Evolutionary conservation across 495 filamentous ascomycete genomes (phyloP).

Genomic region (Trichocladium uniseriatum): DNA sequence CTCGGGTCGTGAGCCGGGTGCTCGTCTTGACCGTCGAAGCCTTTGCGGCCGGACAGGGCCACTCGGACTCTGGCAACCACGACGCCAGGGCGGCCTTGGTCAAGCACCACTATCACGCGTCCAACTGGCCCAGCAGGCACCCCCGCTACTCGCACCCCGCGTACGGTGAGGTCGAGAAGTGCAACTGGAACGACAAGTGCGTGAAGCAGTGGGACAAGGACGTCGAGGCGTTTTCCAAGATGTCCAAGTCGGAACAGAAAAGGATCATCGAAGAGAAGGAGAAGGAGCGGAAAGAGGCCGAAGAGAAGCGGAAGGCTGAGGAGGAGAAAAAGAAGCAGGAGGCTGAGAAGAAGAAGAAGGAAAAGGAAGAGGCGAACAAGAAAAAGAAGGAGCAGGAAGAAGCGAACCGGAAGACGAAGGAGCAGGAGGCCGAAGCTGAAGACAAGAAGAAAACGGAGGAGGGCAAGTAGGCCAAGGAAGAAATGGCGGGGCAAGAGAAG

Average conservation of each 20-base stretch:
- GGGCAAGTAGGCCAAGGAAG: slow-evolving; percentile 7
- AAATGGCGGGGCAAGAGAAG: slow-evolving; percentile 12
- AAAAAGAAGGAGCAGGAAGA: slow-evolving; percentile 11
- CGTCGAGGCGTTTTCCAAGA: slow-evolving; percentile 38
- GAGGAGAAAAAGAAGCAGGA: slow-evolving; percentile 22
- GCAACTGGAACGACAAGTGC: slow-evolving; percentile 54
- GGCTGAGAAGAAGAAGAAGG: slow-evolving; percentile 16
- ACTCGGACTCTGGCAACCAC: slow-evolving; percentile 56
- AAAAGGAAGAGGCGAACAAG: slow-evolving; percentile 14
- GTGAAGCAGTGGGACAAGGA: slow-evolving; percentile 49
- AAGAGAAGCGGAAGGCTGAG: slow-evolving; percentile 19
- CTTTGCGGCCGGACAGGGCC: slow-evolving; percentile 55
- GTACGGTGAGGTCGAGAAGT: slow-evolving; percentile 54
- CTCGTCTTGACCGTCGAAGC: slow-evolving; percentile 55
- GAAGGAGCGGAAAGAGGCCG: slow-evolving; percentile 18
- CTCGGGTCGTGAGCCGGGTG: slow-evolving; percentile 45
- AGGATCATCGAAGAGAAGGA: slow-evolving; percentile 38
- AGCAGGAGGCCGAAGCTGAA: slow-evolving; percentile 7
- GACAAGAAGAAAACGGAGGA: slow-evolving; percentile 11
- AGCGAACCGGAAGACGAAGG: slow-evolving; percentile 10
- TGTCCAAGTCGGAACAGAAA: slow-evolving; percentile 40
- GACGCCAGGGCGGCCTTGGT: slow-evolving; percentile 47
- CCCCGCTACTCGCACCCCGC: slow-evolving; percentile 51
- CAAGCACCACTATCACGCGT: slow-evolving; percentile 57
- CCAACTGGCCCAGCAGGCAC: slow-evolving; percentile 50